Evolutionary conservation across 108 stramenopile species (phyloP), one percentile per base, ranked within the genome.

Genomic region (Cyclotella kingstonii): DNA sequence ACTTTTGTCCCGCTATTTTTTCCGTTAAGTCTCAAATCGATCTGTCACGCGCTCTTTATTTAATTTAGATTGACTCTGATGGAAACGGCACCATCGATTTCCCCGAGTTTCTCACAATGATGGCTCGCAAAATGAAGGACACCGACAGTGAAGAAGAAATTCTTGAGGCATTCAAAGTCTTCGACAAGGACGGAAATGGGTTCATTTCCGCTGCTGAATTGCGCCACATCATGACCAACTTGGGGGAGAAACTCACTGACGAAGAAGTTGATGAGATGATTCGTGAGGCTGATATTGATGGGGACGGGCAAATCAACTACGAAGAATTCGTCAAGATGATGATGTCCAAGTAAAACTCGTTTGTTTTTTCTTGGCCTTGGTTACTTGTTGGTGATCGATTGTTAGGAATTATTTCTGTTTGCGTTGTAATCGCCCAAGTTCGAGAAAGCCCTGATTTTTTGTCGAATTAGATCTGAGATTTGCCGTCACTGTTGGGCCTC

Each of bases 101-200:
- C 87, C 99, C 99, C 36, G 99, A 99, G 84, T 99, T 99, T 86
- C 80, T 99, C 43, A 99, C 99, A 66, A 99, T 99, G 98, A 99
- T 99, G 99, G 99, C 99, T 48, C 87, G 99, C 67, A 99, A 99
- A 88, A 99, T 99, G 99, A 99, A 99, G 96, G 99, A 99, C 75
- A 98, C 99, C 18, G 99, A 99, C 75, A 91, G 89, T 26, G 96
- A 97, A 73, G 96, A 98, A 79, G 99, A 99, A 90, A 98, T 99
- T 80, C 90, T 97, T 39, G 96, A 99, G 70, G 98, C 96, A 48
- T 98, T 97, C 90, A 97, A 97, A 88, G 97, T 96, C 41, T 93
- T 96, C 74, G 93, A 95, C 79, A 99, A 99, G 93, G 98, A 99
- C 76, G 97, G 99, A 63, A 99, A 99, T 82, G 99, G 99, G 43